Evolutionary conservation across 345 rosid species (phyloP), one percentile per base, ranked within the genome.

Genomic region (Reutealis trisperma): DNA sequence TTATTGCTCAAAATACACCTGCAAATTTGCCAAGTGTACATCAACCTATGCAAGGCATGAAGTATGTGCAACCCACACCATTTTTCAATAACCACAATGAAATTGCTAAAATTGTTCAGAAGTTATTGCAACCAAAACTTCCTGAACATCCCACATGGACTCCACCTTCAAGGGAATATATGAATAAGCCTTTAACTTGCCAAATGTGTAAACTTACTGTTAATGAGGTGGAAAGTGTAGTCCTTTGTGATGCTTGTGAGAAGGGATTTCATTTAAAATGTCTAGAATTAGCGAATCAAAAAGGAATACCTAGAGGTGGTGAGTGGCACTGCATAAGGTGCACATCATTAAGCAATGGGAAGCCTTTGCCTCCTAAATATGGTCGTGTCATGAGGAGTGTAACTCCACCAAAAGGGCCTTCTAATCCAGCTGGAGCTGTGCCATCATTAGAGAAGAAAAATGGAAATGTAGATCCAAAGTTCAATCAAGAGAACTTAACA

Each of bases 251-350:
- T 87, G 88, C 91, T 61, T 96, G 99, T 78, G 99, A 91, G 85
- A 92, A 90, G 82, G 98, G 95, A 79, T 92, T 82, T 85, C 99
- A 96, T 86, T 82, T 92, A 73, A 91, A 83, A 86, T 96, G 99
- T 83, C 83, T 93, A 73, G 93, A 87, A 52, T 62, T 87, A 41
- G 77, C 83, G 79, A 91, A 84, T 84, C 86, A 87, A 77, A 88
- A 87, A 82, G 94, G 84, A 76, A 85, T 92, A 72, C 94, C 96
- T 51, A 90, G 89, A 80, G 89, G 87, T 70, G 99, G 87, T 34
- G 99, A 96, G 82, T 93, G 99, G 98, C 94, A 93, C 84, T 96
- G 99, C 86, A 74, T 86, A 74, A 93, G 82, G 77, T 96, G 97
- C 84, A 81, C 88, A 80, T 81, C 87, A 70, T 75, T 86, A 79